These are phyloP conservation scores for Neoboletus subvelutipes DNA, from an alignment of 768 basidiomycete species.

Conservation along the genomic window DNA sequence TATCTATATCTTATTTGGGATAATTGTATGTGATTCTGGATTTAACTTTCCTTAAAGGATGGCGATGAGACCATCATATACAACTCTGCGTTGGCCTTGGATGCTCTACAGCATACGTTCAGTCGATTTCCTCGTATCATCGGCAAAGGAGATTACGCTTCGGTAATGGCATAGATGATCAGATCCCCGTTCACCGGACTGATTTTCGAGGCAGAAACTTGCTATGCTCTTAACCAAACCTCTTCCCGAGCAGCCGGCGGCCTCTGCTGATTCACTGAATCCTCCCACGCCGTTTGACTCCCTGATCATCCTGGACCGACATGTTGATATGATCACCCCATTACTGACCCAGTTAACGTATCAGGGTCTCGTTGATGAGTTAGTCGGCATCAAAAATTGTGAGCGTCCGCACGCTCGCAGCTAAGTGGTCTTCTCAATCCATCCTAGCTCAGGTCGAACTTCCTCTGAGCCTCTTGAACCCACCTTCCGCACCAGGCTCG, in stretches of 20 bases:
- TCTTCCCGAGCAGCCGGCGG: constrained; percentile 41
- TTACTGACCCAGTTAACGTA: constrained; percentile 95
- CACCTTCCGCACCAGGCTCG: constrained; percentile 47
- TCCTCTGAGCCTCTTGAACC: constrained; percentile 66
- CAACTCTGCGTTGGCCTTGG: constrained; percentile 84
- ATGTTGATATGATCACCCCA: constrained; percentile 93
- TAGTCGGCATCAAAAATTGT: constrained; percentile 90
- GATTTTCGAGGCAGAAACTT: constrained; percentile 56
- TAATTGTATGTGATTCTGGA: neutral
- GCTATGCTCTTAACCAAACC: constrained; percentile 68
- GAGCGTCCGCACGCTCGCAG: constrained; percentile 26
- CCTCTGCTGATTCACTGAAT: constrained; percentile 41
- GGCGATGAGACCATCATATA: constrained; percentile 90
- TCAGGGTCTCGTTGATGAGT: constrained; percentile 92
- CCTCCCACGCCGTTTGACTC: constrained; percentile 72
- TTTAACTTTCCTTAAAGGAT: constrained; percentile 52
- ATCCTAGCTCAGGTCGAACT: constrained; percentile 72
- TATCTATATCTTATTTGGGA: constrained; percentile 3
- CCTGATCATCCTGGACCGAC: constrained; percentile 85
- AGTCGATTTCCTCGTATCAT: constrained; percentile 90
- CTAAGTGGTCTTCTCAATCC: neutral
- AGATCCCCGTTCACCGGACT: neutral
- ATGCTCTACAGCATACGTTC: constrained; percentile 78
- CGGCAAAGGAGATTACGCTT: constrained; percentile 89
- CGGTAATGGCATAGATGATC: constrained; percentile 43